Base-by-base conservation (phyloP, 768 basidiomycete genomes). In the Xerocomellus amylosporus region DNA sequence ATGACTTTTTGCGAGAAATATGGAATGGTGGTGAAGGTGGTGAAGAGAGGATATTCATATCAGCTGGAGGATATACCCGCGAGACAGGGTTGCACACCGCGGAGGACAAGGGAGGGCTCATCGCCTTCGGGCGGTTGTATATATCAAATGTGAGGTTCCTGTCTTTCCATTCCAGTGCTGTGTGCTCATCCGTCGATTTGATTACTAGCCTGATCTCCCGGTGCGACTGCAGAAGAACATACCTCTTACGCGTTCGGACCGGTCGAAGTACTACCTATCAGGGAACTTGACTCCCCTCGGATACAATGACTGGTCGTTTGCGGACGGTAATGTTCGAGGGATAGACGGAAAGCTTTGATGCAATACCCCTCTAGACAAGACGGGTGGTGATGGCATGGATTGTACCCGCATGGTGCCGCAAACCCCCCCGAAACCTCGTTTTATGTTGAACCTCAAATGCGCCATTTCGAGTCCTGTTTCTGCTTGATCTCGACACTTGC, bases 1-100 rank as follows among this genome's bases (percentile, higher is more conserved):
- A 76, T 47, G 75, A 79, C 46, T 77, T 79, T 55, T 44, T 82
- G 28, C 71, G 78, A 14, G 54, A 70, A 3, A 75, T 80, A 7
- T 83, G 82, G 81, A 46, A 45, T 10, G 30, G 34, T 8, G 57
- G 61, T 5, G 67, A 70, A 8, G 71, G 73, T 3, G 51, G 60
- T 1, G 31, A 61, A n/a, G 51, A 61, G 0, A 64, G 71, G 10
- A 63, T 65, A 0, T 68, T 75, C 46, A 75, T 83, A 49, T 69
- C 68, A 13, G 75, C 77, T 4, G 79, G 79, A 22, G 78, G 76
- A 2, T 76, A 79, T 58, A 73, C 71, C 1, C 68, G 75, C 4
- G 71, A 78, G 39, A 62, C 60, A 0, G 81, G 79, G 0, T 49
- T 79, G 3, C 58, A 64, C 22, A 59, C 58, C 0, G 79, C 75